Evolutionary conservation across 805 yeast genomes (phyloP).

Genomic region (Candida tammaniensis): DNA sequence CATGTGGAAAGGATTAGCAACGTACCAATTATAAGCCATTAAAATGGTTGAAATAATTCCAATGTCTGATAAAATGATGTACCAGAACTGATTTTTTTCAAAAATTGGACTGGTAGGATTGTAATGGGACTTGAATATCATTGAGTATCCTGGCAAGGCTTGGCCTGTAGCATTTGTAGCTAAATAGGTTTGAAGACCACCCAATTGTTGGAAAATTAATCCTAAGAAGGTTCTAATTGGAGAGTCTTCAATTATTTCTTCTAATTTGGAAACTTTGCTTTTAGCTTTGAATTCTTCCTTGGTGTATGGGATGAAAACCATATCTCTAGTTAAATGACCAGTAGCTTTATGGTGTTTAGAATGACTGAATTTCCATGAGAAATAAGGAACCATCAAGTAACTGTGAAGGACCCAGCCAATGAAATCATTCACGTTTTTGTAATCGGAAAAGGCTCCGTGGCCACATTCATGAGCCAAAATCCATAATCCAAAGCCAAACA

Average conservation of each 20-base stretch:
- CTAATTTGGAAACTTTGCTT: slow-evolving; percentile 29
- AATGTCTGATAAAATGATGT: slow-evolving; percentile 51
- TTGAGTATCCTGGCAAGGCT: slow-evolving; percentile 36
- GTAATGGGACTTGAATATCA: slow-evolving; percentile 47
- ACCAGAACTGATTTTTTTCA: slow-evolving; percentile 55
- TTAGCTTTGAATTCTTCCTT: slow-evolving; percentile 42
- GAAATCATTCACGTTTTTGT: slow-evolving; percentile 49
- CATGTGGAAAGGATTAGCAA: slow-evolving; percentile 50
- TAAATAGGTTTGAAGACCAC: slow-evolving; percentile 52
- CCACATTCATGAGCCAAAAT: slow-evolving; percentile 66
- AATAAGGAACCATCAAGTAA: slow-evolving; percentile 55
- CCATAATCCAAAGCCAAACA: slow-evolving; percentile 60
- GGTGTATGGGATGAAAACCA: slow-evolving; percentile 57
- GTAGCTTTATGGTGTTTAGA: slow-evolving; percentile 64
- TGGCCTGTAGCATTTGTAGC: slow-evolving; percentile 59
- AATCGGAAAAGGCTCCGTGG: slow-evolving; percentile 59
- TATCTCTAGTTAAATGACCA: slow-evolving; percentile 58
- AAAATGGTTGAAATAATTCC: slow-evolving; percentile 47
- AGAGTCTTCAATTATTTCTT: slow-evolving; percentile 53
- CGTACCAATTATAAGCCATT: slow-evolving; percentile 52
- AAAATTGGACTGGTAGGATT: slow-evolving; percentile 55
- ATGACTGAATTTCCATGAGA: slow-evolving; percentile 61
- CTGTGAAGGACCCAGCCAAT: slow-evolving; percentile 64
- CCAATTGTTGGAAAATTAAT: slow-evolving; percentile 52
- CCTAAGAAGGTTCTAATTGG: slow-evolving; percentile 46